Evolutionary conservation across 2,329 filamentous ascomycete species (phyloP), one percentile per base, ranked within the genome.

Genomic region (Colletotrichum limetticola): DNA sequence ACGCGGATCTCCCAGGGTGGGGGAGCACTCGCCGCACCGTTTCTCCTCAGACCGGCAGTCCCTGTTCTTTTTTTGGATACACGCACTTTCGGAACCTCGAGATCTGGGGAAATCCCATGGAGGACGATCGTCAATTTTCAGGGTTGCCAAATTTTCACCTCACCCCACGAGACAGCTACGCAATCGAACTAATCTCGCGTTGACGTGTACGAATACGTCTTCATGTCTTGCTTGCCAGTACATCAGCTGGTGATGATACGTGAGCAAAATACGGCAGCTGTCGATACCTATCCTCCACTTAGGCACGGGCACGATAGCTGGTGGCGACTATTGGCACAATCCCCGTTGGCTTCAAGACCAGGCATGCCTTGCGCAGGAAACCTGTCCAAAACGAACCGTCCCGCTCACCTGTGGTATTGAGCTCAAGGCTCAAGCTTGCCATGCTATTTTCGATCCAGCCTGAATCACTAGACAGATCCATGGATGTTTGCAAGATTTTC

Each of bases 21-120:
- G 70, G 69, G 62, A 65, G 72, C 46, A 53, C 24, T 61, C 57
- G 64, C 57, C 62, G 62, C 62, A 62, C 24, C 56, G 59, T 53
- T 56, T 32, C 60, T 56, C 65, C 67, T 49, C 49, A 67, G 26
- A 60, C 71, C 71, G 71, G 71, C 68, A 74, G 71, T 59, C 62
- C 62, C 30, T 74, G 70, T 74, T 74, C 73, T 74, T 74, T 74
- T 74, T 74, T 74, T 74, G 66, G 66, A 37, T 22, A 60, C 11
- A n/a, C 19, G 19, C 42, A n/a, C 30, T 49, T 66, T 63, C 64
- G 56, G 69, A 71, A 52, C 37, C 26, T 71, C 53, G 67, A 73
- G 67, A 71, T 67, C 68, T 68, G 71, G 71, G 71, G 71, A 74
- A 74, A 62, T 57, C 61, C 52, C 72, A 62, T n/a, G 9, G 22